Conservation (phyloP, 208 protist genomes). For the Trypanosoma congolense region DNA sequence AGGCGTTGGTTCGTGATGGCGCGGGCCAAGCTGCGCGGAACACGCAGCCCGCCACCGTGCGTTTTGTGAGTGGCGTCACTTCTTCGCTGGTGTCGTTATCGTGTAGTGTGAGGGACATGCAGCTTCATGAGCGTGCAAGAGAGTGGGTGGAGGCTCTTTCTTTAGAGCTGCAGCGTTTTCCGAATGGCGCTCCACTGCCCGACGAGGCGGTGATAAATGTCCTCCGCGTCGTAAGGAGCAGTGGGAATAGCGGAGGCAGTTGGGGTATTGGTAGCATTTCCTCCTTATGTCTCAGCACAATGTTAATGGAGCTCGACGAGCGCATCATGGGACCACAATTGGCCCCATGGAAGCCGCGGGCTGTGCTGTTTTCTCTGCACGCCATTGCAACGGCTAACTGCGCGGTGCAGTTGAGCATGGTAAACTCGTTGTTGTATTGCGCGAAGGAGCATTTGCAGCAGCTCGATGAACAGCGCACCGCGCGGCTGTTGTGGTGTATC, state of each 20-base stretch:
- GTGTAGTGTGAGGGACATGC: not conserved
- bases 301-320: slow-evolving; percentile 32
- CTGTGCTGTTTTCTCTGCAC: slow-evolving; percentile 45
- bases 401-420: slow-evolving; percentile 20
- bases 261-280: slow-evolving; percentile 16
- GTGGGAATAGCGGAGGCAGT: not conserved
- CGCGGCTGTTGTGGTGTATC: slow-evolving; percentile 60
- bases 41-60: slow-evolving; percentile 1
- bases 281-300: slow-evolving; percentile 14
- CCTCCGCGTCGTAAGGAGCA: slow-evolving; percentile 29
- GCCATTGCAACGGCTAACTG: slow-evolving; percentile 35
- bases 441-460: slow-evolving; percentile 37
- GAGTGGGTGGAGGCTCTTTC: slow-evolving; percentile 19
- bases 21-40: not conserved
- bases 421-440: slow-evolving; percentile 31
- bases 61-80: slow-evolving; percentile 17
- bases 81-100: slow-evolving; percentile 19
- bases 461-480: slow-evolving; percentile 39
- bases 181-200: slow-evolving; percentile 13
- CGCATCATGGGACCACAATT: slow-evolving; percentile 32
- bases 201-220: slow-evolving; percentile 29
- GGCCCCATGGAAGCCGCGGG: slow-evolving; percentile 37
- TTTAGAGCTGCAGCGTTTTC: slow-evolving; percentile 22
- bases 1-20: not conserved
- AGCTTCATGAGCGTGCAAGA: slow-evolving; percentile 5